Conservation (phyloP, 1,284 basidiomycete species). For the Malassezia yamatoensis region DNA sequence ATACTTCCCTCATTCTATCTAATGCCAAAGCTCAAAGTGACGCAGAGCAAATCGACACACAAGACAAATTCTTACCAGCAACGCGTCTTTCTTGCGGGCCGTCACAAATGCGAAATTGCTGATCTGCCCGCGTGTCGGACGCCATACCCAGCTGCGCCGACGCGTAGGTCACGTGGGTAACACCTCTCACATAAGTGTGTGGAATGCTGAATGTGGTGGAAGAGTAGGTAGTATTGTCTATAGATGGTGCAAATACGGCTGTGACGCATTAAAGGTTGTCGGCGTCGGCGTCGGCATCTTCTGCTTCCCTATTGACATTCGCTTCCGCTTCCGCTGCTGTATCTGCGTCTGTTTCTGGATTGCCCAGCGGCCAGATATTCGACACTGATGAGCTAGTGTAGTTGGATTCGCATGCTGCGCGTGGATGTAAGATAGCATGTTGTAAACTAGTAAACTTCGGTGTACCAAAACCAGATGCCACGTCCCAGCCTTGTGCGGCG, state of each 20-base stretch:
- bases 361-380: no score
- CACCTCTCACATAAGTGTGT: background rate
- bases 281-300: no score
- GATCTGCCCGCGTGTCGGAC: slow-evolving; percentile 1
- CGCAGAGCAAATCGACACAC: slow-evolving; percentile 31
- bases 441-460: background rate
- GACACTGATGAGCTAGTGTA: background rate
- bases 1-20: slow-evolving; percentile 55
- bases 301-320: no score
- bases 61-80: background rate
- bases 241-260: no score
- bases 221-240: no score
- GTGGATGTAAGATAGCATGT: background rate
- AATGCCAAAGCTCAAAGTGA: slow-evolving; percentile 33
- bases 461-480: slow-evolving; percentile 4
- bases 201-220: no score
- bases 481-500: slow-evolving; percentile 6
- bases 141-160: background rate
- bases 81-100: background rate
- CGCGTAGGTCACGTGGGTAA: slow-evolving; percentile 13
- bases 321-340: no score
- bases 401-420: background rate
- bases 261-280: no score
- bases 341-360: no score
- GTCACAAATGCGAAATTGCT: slow-evolving; percentile 1